Conservation (phyloP, 768 basidiomycete species). For the Phaffia tasmanica region DNA sequence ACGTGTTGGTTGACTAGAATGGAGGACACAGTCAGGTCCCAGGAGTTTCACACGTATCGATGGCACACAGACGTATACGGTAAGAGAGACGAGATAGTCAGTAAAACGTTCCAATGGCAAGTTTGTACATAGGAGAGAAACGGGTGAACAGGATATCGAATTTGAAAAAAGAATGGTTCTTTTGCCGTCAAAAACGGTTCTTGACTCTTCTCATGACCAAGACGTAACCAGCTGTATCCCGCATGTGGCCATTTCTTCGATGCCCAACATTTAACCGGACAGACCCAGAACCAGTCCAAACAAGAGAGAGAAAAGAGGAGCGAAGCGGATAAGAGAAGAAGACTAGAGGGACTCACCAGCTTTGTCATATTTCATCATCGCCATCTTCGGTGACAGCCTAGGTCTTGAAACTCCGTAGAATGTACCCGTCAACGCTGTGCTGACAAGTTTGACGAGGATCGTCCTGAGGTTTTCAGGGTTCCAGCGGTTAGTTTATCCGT, state of each 20-base stretch:
- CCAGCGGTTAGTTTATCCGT: background rate
- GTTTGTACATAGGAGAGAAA: too few species aligned
- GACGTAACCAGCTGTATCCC: background rate
- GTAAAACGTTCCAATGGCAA: too few species aligned
- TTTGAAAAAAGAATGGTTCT: too few species aligned
- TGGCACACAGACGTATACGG: background rate
- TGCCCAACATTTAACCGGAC: background rate
- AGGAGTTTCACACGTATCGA: background rate
- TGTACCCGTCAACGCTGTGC: conserved; percentile 81
- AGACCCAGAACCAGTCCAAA: too few species aligned
- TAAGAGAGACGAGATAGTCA: background rate
- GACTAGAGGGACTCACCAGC: conserved; percentile 47
- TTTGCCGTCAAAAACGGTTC: too few species aligned
- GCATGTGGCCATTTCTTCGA: background rate
- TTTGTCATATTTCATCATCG: conserved; percentile 88
- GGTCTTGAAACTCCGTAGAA: conserved; percentile 77
- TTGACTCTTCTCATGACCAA: too few species aligned
- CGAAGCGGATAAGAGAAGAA: background rate
- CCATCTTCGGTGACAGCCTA: conserved; percentile 62
- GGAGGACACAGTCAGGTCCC: background rate
- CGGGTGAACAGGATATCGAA: too few species aligned
- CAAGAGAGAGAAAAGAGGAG: background rate
- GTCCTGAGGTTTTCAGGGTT: conserved; percentile 46
- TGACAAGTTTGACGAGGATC: conserved; percentile 73
- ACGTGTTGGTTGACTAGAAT: conserved; percentile 55